These are phyloP conservation scores for Pseudopyricularia javanii DNA, from an alignment of 2,329 filamentous ascomycete species.

Conservation along the genomic window DNA sequence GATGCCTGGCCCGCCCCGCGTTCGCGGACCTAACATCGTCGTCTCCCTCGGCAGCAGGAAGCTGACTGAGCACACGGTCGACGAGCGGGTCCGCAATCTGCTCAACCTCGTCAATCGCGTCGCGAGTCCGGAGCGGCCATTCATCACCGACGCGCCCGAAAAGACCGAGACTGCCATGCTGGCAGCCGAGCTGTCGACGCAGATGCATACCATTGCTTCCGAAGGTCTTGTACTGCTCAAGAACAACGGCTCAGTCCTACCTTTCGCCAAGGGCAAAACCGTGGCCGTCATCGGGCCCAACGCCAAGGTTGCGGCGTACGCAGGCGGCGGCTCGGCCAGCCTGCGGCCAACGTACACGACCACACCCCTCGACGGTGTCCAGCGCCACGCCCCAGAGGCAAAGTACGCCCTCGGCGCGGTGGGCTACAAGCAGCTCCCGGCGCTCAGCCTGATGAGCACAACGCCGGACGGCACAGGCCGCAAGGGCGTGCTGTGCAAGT, in stretches of 20 bases:
- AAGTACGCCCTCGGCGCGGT: slow-evolving; percentile 6
- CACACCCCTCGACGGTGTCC: slow-evolving; percentile 28
- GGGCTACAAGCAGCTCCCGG: slow-evolving; percentile 8
- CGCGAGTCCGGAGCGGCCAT: not conserved
- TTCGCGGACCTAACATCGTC: slow-evolving; percentile 13
- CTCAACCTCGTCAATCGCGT: slow-evolving; percentile 10
- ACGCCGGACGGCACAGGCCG: slow-evolving; percentile 4
- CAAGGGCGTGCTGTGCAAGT: slow-evolving; percentile 6
- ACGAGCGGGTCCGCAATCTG: slow-evolving; percentile 15
- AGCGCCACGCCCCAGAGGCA: slow-evolving; percentile 13
- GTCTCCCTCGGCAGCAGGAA: slow-evolving; percentile 13
- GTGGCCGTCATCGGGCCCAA: slow-evolving; percentile 39
- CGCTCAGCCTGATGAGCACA: slow-evolving; percentile 5
- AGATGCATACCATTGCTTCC: slow-evolving; percentile 6
- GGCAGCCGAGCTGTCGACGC: slow-evolving; percentile 2
- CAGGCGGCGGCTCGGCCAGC: slow-evolving; percentile 8
- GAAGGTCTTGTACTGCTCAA: slow-evolving; percentile 16
- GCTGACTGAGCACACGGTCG: slow-evolving; percentile 12
- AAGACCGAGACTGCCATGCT: not conserved
- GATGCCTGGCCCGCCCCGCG: slow-evolving; percentile 16
- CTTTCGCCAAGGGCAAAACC: slow-evolving; percentile 28
- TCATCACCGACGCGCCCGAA: not conserved
- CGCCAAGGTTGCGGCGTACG: slow-evolving; percentile 23
- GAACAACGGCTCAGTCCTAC: slow-evolving; percentile 41
- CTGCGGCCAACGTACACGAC: slow-evolving; percentile 29